Base-by-base conservation (phyloP, 345 rosid species). In the Citropsis articulata region DNA sequence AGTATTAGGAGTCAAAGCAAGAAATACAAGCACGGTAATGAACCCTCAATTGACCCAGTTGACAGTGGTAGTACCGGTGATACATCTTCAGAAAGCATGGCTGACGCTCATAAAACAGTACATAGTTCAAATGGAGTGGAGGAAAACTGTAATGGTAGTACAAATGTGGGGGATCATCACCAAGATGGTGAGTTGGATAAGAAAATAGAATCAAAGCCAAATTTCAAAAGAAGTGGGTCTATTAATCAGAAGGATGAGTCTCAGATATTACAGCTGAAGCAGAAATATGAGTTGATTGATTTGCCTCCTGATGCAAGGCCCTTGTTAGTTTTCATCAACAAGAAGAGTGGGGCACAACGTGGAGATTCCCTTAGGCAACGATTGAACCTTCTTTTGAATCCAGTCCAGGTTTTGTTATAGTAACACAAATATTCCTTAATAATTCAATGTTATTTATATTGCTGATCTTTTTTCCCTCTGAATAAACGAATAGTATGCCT, bases 261-360 rank as follows among this genome's bases (percentile, higher is more conserved):
- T 81, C 93, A 85, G 60, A 81, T 84, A 30, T 79, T 91, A 81
- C 75, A 90, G 71, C 84, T 87, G 83, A 96, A 88, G 79, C 97
- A 90, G 78, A 91, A 87, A 85, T 89, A 91, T 84, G 98, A 96
- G 85, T 78, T 91, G 76, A 83, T 85, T 71, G 94, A 94, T 75
- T 80, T 94, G 72, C 94, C 96, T 74, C 83, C 90, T 8, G 98
- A 94, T 86, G 86, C 93, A 69, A 89, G 97, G 75, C 98, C 97
- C 1, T 86, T 94, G 82, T 79, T 94, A 81, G 98, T 92, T 83
- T 94, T 94, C 84, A 89, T 92, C 72, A 92, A 94, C 80, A 91
- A 92, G 83, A 94, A 94, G 88, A 94, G 97, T 82, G 98, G 98
- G 68, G 97, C 96, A 38, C 94, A 91, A 69, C 87, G 87, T 66